Evolutionary conservation across 352 stramenopile species (phyloP), one percentile per base, ranked within the genome.

Genomic region (Phytopythium helicoides): DNA sequence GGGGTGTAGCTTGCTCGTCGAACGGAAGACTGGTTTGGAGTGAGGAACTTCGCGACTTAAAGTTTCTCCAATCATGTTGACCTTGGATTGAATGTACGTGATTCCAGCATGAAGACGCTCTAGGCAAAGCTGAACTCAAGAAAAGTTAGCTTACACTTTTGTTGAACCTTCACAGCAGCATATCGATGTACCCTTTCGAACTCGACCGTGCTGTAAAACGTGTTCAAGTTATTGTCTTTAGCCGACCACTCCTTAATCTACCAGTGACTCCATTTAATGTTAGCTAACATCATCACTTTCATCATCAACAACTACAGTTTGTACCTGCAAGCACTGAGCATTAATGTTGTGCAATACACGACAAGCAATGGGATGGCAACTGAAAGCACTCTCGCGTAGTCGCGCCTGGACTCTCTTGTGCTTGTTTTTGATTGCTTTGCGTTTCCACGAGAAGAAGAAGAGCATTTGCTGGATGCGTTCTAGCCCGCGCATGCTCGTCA

Each of bases 371-470:
- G 60, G 42, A 36, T 87, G 73, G 6, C 75, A 87, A n/a, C 48
- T 61, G 40, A 89, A 86, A 6, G 84, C 55, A 41, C 64, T 81
- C 33, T 59, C 82, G 3, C 60, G 66, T 0, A 89, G 48, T 25
- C 54, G 47, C 16, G 73, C 66, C 16, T 56, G 61, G 33, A 81
- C 54, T 3, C 76, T 69, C 28, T 52, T 54, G 28, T 79, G 61
- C 33, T 71, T 73, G 42, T 70, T 58, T 12, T 66, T 57, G n/a
- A 83, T 62, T 22, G 73, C 60, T 44, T 75, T 81, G 18, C 65
- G 67, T 31, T 87, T 88, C 79, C 79, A 90, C 7, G 72, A 86
- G 39, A 86, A 77, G 51, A 88, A 90, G 52, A 88, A 90, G 16
- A 90, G 59, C 54, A 90, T 76, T 18, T 73, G 69, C 53, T 90